A percentile compares a stretch with the other conserved stretches of the same genome.
Evolutionary conservation across 305 asterid species (phyloP).

Genomic region (Nicotiana rustica): DNA sequence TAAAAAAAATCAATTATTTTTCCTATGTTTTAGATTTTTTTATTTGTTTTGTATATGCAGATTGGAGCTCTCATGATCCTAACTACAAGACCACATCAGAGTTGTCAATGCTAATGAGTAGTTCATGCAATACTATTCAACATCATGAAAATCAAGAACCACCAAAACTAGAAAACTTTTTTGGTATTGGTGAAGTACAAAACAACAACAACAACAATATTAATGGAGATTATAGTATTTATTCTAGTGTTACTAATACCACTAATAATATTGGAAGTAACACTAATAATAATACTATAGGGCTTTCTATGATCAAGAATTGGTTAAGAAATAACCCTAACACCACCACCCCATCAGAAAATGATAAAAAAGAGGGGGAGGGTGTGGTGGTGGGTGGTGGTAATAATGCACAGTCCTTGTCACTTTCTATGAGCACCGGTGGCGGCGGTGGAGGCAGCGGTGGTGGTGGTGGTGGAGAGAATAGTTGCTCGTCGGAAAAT

Average conservation of each 20-base stretch:
- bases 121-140: slow-evolving; percentile 54
- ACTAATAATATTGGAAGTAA: slow-evolving; percentile 27
- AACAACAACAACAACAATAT: not conserved
- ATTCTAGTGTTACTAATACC: slow-evolving; percentile 20
- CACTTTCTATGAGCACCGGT: slow-evolving; percentile 79
- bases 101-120: slow-evolving; percentile 36
- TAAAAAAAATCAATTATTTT: not conserved
- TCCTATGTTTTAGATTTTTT: not conserved
- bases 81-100: slow-evolving; percentile 42
- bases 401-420: slow-evolving; percentile 49
- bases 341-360: slow-evolving; percentile 36
- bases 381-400: slow-evolving; percentile 13
- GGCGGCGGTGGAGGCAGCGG: not conserved
- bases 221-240: not conserved
- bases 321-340: slow-evolving; percentile 70
- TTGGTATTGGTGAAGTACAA: slow-evolving; percentile 48
- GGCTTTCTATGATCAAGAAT: slow-evolving; percentile 83
- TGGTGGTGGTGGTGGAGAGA: slow-evolving; percentile 45
- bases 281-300: slow-evolving; percentile 48
- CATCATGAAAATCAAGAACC: slow-evolving; percentile 45
- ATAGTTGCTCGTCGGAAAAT: slow-evolving; percentile 40
- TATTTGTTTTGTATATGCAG: slow-evolving; percentile 40
- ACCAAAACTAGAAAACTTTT: slow-evolving; percentile 82
- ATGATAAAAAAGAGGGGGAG: slow-evolving; percentile 38
- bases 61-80: slow-evolving; percentile 53